phyloP scores from a whole-genome alignment of 306 rosid genomes.

The Trifolium repens region DNA sequence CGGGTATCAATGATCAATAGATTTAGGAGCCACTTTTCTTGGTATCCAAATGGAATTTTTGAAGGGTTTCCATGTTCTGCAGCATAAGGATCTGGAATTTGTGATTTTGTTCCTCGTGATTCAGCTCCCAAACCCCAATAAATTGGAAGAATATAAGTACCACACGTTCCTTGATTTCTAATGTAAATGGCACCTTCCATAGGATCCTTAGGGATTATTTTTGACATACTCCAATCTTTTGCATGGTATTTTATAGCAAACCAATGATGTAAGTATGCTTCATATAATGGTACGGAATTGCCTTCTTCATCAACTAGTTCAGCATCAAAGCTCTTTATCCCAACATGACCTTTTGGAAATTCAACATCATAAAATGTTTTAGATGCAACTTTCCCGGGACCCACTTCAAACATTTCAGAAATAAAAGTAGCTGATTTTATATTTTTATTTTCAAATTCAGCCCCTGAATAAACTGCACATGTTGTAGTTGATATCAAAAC shows the following conservation, averaged over 20 bases:
- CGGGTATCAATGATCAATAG: no score
- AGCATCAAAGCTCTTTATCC: constrained; percentile 31
- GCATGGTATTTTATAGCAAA: no score
- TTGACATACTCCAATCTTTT: no score
- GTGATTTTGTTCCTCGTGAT: neutral
- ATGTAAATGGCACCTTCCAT: no score
- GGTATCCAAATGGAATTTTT: constrained; percentile 37
- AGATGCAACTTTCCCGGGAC: neutral
- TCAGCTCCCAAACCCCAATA: no score
- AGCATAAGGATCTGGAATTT: neutral
- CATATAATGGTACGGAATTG: neutral
- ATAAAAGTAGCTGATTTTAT: no score
- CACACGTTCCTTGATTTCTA: no score
- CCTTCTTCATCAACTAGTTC: constrained; percentile 30
- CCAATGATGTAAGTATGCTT: no score
- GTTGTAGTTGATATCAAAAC: neutral
- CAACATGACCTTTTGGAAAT: constrained; percentile 34
- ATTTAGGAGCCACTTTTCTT: constrained; percentile 14
- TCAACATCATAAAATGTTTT: neutral
- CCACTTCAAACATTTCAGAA: neutral
- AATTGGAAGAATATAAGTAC: no score
- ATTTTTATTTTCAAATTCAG: no score
- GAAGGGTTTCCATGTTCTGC: constrained; percentile 30
- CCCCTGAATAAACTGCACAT: neutral
- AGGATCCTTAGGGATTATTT: no score